These are phyloP conservation scores for Ophiocordyceps australis DNA, from an alignment of 2,329 filamentous ascomycete species.

Conservation along the genomic window DNA sequence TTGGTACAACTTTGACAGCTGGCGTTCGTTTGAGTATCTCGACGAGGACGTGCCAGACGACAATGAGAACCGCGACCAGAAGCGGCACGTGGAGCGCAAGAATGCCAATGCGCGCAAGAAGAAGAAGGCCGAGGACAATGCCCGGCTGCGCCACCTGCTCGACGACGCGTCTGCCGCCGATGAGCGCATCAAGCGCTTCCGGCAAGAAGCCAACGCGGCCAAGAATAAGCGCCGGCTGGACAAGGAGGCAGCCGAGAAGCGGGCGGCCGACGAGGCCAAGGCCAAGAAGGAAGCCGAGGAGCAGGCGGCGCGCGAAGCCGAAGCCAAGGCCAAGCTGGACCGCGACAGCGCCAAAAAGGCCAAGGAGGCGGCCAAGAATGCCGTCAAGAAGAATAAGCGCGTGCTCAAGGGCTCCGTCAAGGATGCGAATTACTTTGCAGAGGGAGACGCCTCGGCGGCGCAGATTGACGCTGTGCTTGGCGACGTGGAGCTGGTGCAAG, in stretches of 20 bases:
- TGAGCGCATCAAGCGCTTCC: constrained; percentile 95
- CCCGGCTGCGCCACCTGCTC: constrained; percentile 74
- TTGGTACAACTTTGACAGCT: constrained; percentile 99
- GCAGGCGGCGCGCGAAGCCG: constrained; percentile 62
- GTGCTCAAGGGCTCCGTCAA: constrained; percentile 86
- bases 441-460: constrained; percentile 52
- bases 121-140: constrained; percentile 97
- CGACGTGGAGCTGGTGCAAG: constrained; percentile 75
- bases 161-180: constrained; percentile 73
- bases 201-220: constrained; percentile 72
- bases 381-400: constrained; percentile 99
- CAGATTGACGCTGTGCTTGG: constrained; percentile 69
- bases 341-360: constrained; percentile 82
- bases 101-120: constrained; percentile 95
- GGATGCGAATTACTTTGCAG: constrained; percentile 91
- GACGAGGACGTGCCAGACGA: constrained; percentile 98
- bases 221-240: constrained; percentile 94
- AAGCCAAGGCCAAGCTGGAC: constrained; percentile 69
- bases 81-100: constrained; percentile 95
- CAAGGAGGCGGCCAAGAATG: constrained; percentile 97
- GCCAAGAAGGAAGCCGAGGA: constrained; percentile 74
- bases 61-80: constrained; percentile 97
- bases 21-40: constrained; percentile 93
- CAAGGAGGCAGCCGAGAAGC: constrained; percentile 81
- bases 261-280: constrained; percentile 67